phyloP scores from a whole-genome alignment of 2,329 filamentous ascomycete genomes.

The Hypoxylon sp. region DNA sequence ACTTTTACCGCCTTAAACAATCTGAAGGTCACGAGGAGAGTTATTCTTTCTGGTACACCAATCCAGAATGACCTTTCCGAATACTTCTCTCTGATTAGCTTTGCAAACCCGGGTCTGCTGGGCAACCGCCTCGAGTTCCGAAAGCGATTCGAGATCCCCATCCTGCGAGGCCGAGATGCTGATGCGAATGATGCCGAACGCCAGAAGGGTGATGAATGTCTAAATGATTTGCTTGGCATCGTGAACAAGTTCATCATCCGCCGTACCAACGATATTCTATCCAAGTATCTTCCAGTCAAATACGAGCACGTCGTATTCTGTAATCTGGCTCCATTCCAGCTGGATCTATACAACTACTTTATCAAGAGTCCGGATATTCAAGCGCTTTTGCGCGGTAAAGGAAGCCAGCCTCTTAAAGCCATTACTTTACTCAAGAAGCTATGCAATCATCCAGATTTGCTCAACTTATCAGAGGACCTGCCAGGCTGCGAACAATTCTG shows the following conservation, averaged over 20 bases:
- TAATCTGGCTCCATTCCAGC: slow-evolving; percentile 91
- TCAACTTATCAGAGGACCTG: slow-evolving; percentile 85
- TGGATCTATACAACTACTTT: slow-evolving; percentile 96
- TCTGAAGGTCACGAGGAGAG: slow-evolving; percentile 89
- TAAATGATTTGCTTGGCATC: slow-evolving; percentile 82
- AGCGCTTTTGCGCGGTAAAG: slow-evolving; percentile 90
- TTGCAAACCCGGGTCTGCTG: slow-evolving; percentile 93
- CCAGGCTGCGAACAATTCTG: slow-evolving; percentile 87
- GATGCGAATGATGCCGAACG: slow-evolving; percentile 87
- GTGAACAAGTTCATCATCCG: slow-evolving; percentile 99
- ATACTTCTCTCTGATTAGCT: slow-evolving; percentile 96
- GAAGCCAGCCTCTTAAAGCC: slow-evolving; percentile 94
- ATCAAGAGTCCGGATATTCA: slow-evolving; percentile 96
- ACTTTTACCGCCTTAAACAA: slow-evolving; percentile 93
- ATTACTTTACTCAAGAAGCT: slow-evolving; percentile 98
- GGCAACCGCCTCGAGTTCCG: slow-evolving; percentile 92
- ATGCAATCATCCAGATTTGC: slow-evolving; percentile 96
- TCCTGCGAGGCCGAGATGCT: slow-evolving; percentile 90
- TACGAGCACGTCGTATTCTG: slow-evolving; percentile 99
- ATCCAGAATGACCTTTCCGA: slow-evolving; percentile 99
- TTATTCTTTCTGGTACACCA: slow-evolving; percentile 95
- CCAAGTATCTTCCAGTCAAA: slow-evolving; percentile 97
- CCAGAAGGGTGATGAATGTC: slow-evolving; percentile 84
- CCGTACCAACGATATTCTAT: slow-evolving; percentile 96
- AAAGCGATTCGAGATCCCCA: slow-evolving; percentile 93